Evolutionary conservation across 108 stramenopile species (phyloP), one percentile per base, ranked within the genome.

Genomic region (Pseudonitzschia pungens): DNA sequence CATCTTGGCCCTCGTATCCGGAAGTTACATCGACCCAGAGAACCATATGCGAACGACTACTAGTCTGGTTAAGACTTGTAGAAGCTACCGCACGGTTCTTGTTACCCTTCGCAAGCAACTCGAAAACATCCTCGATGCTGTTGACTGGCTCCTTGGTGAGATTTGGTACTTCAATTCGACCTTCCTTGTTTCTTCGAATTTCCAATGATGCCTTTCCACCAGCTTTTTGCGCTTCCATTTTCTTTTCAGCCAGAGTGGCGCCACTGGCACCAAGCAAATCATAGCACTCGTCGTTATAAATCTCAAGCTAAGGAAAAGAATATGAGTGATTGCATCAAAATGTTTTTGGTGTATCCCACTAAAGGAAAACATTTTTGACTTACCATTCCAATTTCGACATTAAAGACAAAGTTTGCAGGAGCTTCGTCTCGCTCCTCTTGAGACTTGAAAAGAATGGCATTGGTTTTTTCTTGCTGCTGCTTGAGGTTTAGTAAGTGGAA

Each of bases 11-110:
- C 26, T 75, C 79, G 28, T 88, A 56, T 42, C 90, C 89, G 43
- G 89, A 92, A 27, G 78, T 76, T 3, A 95, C 94, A 79, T 96
- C 89, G 12, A 99, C 88, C 48, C 81, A 89, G 28, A 99, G 82
- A 54, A 99, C 91, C 90, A 98, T 95, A 81, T 99, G 99, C 21
- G 93, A 93, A 42, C 98, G 86, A 79, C 89, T 91, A 71, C 89
- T 91, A 72, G 94, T 94, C 66, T 96, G 95, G 81, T 99, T 99
- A 77, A 99, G 91, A 74, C 96, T 92, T n/a, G 99, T 99, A 50
- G 92, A 82, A 26, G 97, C 96, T 21, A 86, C 90, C 15, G 97
- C 87, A 44, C 99, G 91, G 74, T 96, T 97, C n/a, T 70, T 65
- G 71, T 98, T 96, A 31, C 95, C 96, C 40, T 88, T 84, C 67